Percentiles rank a stretch among this genome's conserved stretches.
Conservation (phyloP, 2,329 filamentous ascomycete species). For the Aureobasidium uvarum region DNA sequence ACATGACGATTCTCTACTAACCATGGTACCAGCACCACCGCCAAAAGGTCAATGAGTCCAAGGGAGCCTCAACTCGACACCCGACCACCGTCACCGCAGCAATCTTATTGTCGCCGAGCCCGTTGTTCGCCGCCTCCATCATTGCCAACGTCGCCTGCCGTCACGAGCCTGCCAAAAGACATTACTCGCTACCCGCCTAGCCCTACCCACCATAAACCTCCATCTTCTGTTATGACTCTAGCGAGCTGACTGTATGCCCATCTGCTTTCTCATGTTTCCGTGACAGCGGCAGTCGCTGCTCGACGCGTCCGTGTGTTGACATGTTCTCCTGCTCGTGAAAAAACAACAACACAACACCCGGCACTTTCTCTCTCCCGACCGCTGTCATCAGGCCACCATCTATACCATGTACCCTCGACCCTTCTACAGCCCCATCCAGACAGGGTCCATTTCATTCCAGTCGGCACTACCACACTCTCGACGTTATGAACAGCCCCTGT, state of each 20-base stretch:
- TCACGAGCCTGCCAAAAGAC: constrained; percentile 1
- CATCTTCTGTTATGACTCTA: constrained; percentile 11
- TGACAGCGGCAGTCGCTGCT: constrained; percentile 24
- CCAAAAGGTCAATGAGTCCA: constrained; percentile 18
- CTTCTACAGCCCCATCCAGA: constrained; percentile 2
- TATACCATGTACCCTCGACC: background rate
- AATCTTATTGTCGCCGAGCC: constrained; percentile 19
- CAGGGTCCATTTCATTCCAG: constrained; percentile 3
- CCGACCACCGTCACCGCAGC: constrained; percentile 15
- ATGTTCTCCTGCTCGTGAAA: background rate
- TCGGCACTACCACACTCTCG: background rate
- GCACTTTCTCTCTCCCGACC: background rate
- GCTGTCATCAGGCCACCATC: constrained; percentile 1
- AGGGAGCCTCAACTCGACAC: constrained; percentile 12
- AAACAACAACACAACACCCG: constrained; percentile 4
- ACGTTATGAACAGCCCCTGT: constrained; percentile 14
- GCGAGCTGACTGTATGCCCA: constrained; percentile 10
- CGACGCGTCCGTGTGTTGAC: constrained; percentile 10
- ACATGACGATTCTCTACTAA: constrained; percentile 18
- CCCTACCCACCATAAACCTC: constrained; percentile 5
- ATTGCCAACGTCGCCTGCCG: background rate
- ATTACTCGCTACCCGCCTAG: constrained; percentile 19
- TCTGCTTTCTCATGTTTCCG: background rate
- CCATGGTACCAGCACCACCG: constrained; percentile 19
- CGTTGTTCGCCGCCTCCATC: constrained; percentile 8